Percentiles rank a stretch among this genome's conserved stretches.
phyloP scores from a whole-genome alignment of 2,329 filamentous ascomycete species.

The Claviceps sp. region DNA sequence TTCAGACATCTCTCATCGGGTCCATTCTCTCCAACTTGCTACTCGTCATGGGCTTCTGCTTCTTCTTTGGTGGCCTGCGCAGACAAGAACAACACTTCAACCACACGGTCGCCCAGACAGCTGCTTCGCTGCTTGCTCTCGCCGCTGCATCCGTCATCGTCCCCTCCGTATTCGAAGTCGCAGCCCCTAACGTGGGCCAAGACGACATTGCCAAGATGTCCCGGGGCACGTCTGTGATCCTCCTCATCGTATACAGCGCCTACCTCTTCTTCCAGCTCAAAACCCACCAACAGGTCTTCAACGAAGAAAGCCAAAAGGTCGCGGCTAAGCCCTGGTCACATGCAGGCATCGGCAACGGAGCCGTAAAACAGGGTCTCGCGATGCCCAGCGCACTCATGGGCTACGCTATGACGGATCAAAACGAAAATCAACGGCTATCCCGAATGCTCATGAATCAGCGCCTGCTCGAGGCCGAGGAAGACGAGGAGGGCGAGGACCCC shows the following conservation, averaged over 20 bases:
- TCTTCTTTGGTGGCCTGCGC: constrained; percentile 74
- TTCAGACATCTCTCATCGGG: constrained; percentile 84
- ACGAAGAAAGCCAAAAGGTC: constrained; percentile 65
- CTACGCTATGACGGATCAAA: constrained; percentile 18
- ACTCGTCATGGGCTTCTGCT: constrained; percentile 82
- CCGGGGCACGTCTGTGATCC: constrained; percentile 62
- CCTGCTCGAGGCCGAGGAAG: constrained; percentile 30
- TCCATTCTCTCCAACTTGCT: constrained; percentile 85
- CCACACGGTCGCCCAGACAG: constrained; percentile 80
- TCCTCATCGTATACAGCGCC: constrained; percentile 68
- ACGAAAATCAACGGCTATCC: constrained; percentile 32
- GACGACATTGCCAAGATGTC: constrained; percentile 49
- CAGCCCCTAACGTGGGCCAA: constrained; percentile 23
- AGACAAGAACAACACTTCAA: constrained; percentile 82
- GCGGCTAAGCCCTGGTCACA: constrained; percentile 38
- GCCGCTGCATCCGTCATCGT: constrained; percentile 75
- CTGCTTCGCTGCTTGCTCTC: constrained; percentile 65
- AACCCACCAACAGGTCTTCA: constrained; percentile 71
- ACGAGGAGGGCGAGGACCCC: constrained; percentile 63
- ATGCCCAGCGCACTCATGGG: constrained; percentile 26
- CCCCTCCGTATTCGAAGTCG: constrained; percentile 67
- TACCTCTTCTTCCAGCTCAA: constrained; percentile 89
- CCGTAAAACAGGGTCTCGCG: constrained; percentile 26
- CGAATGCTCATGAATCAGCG: constrained; percentile 28
- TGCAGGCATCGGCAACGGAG: constrained; percentile 16